phyloP scores from a whole-genome alignment of 805 yeast genomes.

The Saccharomycopsis amapae region DNA sequence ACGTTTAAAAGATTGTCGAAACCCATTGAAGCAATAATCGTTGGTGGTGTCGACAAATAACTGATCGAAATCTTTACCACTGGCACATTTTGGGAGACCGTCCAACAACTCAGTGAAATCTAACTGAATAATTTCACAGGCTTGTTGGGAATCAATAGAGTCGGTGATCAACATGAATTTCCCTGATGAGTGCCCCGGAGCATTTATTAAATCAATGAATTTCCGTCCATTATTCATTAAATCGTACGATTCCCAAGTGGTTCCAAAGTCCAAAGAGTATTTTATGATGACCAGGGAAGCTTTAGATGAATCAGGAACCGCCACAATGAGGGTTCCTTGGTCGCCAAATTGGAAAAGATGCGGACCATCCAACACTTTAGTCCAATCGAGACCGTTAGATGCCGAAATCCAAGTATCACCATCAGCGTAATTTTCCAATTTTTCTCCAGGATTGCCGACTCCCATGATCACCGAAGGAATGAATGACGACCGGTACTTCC shows the following conservation, averaged over 20 bases:
- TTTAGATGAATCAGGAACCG: slow-evolving; percentile 36
- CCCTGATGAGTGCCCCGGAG: slow-evolving; percentile 62
- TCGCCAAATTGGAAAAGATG: slow-evolving; percentile 60
- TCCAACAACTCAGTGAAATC: slow-evolving; percentile 10
- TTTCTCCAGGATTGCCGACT: slow-evolving; percentile 34
- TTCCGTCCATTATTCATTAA: neutral
- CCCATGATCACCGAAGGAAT: slow-evolving; percentile 40
- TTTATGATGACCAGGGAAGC: slow-evolving; percentile 28
- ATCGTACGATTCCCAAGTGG: slow-evolving; percentile 42
- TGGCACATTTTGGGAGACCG: slow-evolving; percentile 1
- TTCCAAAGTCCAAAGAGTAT: slow-evolving; percentile 72
- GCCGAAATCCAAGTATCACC: slow-evolving; percentile 50
- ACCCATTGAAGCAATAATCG: slow-evolving; percentile 59
- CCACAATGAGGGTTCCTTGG: slow-evolving; percentile 63
- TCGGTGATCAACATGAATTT: slow-evolving; percentile 49
- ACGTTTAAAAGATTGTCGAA: slow-evolving; percentile 51
- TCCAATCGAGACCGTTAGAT: slow-evolving; percentile 73
- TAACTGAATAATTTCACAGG: slow-evolving; percentile 20
- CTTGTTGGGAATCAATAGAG: slow-evolving; percentile 15
- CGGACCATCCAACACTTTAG: slow-evolving; percentile 43
- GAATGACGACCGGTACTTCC: slow-evolving; percentile 25
- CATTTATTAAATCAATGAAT: slow-evolving; percentile 37
- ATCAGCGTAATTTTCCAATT: slow-evolving; percentile 23
- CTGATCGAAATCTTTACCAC: slow-evolving; percentile 42
- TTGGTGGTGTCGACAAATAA: slow-evolving; percentile 48